Evolutionary conservation across 805 yeast genomes (phyloP), one percentile per base, ranked within the genome.

Genomic region (Saccharomycopsis microspora): DNA sequence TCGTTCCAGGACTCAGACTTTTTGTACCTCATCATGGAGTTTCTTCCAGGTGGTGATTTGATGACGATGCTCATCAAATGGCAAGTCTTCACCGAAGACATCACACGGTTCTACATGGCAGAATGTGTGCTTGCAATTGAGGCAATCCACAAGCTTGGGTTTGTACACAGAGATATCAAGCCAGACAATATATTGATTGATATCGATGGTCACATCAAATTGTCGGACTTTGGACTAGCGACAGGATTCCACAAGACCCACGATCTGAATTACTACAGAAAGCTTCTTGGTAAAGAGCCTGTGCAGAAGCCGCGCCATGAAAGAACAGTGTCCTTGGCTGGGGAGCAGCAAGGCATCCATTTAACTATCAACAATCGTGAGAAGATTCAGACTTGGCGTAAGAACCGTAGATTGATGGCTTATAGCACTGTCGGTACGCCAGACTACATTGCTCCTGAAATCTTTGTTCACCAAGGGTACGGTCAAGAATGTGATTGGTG

Each of bases 21-120:
- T 57, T 68, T 84, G 45, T 84, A 84, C 55, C 68, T 84, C 56
- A 84, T 84, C 57, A 84, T 84, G 89, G 93, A 83, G 62, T 82
- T 80, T 60, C 64, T 51, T 9, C 55, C 55, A 2, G 55, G 55
- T 31, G 55, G 55, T 27, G 55, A 52, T 37, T 41, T 52, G 57
- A 88, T 88, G 97, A 88, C 96, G 1, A 86, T 89, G 96, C 74
- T 88, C 58, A 88, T 88, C 63, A 81, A 90, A 65, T 87, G 95
- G 84, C 95, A 88, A 61, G 82, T 87, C 32, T 88, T 88, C 61
- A 82, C 95, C 3, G 97, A 88, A 62, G 97, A 88, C 63, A 87
- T 88, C 45, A 88, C 88, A 44, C 70, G 96, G 53, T 88, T 88
- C 63, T 88, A 89, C 64, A 87, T 88, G 81, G 96, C 97, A 1